phyloP scores from a whole-genome alignment of 257 asterid genomes.

The Solanum corneliomulleri region DNA sequence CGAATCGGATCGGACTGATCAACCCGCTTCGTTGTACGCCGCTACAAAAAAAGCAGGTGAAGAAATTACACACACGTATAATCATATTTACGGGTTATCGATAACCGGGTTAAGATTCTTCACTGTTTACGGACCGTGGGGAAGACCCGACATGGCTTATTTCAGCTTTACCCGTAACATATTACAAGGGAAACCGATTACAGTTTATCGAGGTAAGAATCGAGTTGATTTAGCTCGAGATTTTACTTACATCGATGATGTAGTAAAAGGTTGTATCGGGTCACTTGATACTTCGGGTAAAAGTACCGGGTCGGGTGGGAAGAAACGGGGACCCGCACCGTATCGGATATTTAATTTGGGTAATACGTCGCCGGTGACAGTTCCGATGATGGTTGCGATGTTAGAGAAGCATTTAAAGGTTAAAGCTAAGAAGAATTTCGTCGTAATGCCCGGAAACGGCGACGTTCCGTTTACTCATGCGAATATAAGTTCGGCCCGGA shows the following conservation, averaged over 20 bases:
- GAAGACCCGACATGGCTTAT: constrained; percentile 84
- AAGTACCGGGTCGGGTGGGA: constrained; percentile 90
- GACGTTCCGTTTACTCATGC: constrained; percentile 84
- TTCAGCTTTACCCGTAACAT: constrained; percentile 56
- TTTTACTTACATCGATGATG: constrained; percentile 70
- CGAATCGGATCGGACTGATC: constrained; percentile 66
- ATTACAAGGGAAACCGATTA: constrained; percentile 52
- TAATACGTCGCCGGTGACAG: constrained; percentile 68
- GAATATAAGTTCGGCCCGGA: constrained; percentile 56
- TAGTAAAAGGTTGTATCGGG: constrained; percentile 66
- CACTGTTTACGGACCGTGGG: constrained; percentile 85
- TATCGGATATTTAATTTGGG: constrained; percentile 71
- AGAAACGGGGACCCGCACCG: constrained; percentile 58
- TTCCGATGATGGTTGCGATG: constrained; percentile 68
- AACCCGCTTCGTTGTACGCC: constrained; percentile 71
- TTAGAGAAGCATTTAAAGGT: constrained; percentile 60
- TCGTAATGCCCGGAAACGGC: constrained; percentile 83
- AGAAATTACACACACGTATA: constrained; percentile 57
- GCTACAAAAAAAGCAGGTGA: constrained; percentile 80
- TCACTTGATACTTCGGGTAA: constrained; percentile 55
- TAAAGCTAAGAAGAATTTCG: constrained; percentile 48
- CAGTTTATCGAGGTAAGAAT: constrained; percentile 61
- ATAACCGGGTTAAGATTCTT: constrained; percentile 69
- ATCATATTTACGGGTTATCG: constrained; percentile 66
- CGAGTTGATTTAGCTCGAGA: constrained; percentile 70